Percentiles rank a stretch among this genome's conserved stretches.
Evolutionary conservation across 1,139 yeast genomes (phyloP).

Genomic region (Candida frijolesensis): DNA sequence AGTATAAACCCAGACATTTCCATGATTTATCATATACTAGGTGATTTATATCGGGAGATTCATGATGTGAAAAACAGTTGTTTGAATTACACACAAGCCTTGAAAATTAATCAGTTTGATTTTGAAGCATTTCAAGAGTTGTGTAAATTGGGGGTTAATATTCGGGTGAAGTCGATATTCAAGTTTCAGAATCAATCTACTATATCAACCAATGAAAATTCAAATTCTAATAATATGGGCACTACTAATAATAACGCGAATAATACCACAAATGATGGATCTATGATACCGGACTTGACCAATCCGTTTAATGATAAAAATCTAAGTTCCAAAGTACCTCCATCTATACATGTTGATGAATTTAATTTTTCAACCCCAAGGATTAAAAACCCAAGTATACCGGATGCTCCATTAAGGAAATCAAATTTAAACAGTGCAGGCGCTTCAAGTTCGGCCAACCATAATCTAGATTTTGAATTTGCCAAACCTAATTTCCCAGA

Average conservation of each 20-base stretch:
- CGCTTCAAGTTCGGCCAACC: slow-evolving; percentile 3
- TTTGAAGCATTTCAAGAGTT: slow-evolving; percentile 87
- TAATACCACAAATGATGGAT: slow-evolving; percentile 1
- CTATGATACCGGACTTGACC: slow-evolving; percentile 17
- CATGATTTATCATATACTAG: slow-evolving; percentile 66
- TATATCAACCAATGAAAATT: slow-evolving; percentile 2
- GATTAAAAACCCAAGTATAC: slow-evolving; percentile 40
- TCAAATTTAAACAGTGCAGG: slow-evolving; percentile 26
- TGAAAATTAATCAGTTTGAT: slow-evolving; percentile 73
- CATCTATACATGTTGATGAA: slow-evolving; percentile 25
- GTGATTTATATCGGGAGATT: slow-evolving; percentile 61
- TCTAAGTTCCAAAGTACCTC: slow-evolving; percentile 10
- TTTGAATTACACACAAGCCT: slow-evolving; percentile 65
- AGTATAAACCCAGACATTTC: slow-evolving; percentile 62
- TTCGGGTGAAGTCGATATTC: slow-evolving; percentile 64
- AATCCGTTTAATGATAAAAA: slow-evolving; percentile 28
- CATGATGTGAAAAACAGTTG: slow-evolving; percentile 70
- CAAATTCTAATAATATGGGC: not conserved
- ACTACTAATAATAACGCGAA: slow-evolving; percentile 1
- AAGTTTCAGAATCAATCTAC: slow-evolving; percentile 23
- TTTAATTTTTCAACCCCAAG: slow-evolving; percentile 49
- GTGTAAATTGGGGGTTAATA: slow-evolving; percentile 69
- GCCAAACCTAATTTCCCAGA: slow-evolving; percentile 37
- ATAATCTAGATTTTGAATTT: slow-evolving; percentile 33
- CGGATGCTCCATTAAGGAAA: slow-evolving; percentile 58